A percentile compares a stretch with the other conserved stretches of the same genome.
Evolutionary conservation across 345 rosid genomes (phyloP).

Genomic region (Rhodamnia argentea): DNA sequence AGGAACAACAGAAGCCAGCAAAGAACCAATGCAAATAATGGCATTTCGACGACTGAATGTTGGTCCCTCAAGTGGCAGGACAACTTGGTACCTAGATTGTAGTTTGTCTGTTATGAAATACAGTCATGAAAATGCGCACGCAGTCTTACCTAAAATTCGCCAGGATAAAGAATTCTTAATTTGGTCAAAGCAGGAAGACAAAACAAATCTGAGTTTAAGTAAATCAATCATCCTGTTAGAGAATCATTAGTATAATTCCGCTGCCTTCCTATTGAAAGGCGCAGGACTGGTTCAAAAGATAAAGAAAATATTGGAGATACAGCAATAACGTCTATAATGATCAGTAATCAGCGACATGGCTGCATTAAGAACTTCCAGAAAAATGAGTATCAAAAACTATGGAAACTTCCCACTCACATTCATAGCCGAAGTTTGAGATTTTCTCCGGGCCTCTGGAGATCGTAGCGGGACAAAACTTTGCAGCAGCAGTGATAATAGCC

Average conservation of each 20-base stretch:
- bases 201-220: neutral
- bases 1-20: constrained; percentile 18
- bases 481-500: constrained; percentile 19
- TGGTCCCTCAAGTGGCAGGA: constrained; percentile 6
- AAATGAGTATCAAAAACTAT: neutral
- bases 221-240: neutral
- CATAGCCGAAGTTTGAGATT: neutral
- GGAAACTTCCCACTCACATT: constrained; percentile 12
- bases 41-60: constrained; percentile 21
- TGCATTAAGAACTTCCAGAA: neutral
- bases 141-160: neutral
- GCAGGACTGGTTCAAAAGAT: neutral
- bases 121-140: neutral
- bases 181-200: neutral
- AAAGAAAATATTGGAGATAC: neutral
- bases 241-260: neutral
- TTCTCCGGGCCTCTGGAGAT: neutral
- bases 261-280: neutral
- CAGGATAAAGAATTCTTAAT: neutral
- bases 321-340: neutral
- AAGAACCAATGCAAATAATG: constrained; percentile 11
- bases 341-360: neutral
- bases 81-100: constrained; percentile 8
- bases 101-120: constrained; percentile 17
- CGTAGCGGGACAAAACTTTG: constrained; percentile 7